A percentile compares a stretch with the other conserved stretches of the same genome.
Conservation (phyloP, 164 flowering plant genomes). For the Piper longum region DNA sequence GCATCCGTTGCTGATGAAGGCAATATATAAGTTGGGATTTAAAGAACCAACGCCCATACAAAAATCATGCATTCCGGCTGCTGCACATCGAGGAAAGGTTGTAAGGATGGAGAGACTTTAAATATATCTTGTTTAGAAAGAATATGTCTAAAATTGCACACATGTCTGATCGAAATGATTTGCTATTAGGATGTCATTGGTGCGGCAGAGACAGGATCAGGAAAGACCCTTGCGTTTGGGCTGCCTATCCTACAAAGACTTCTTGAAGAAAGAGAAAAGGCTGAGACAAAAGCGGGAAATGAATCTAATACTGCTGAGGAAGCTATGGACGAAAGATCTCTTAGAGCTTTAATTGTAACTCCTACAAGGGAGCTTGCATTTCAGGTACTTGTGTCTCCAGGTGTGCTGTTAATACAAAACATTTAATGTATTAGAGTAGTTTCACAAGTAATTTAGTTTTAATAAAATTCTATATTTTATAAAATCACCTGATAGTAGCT, state of each 20-base stretch:
- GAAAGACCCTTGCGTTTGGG: slow-evolving; percentile 97
- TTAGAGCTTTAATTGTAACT: slow-evolving; percentile 78
- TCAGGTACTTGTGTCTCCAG: slow-evolving; percentile 35
- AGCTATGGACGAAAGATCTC: slow-evolving; percentile 26
- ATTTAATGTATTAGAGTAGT: too few relatives aligned
- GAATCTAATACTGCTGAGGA: slow-evolving; percentile 29
- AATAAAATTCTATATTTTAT: too few relatives aligned
- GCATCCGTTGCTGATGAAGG: slow-evolving; percentile 69
- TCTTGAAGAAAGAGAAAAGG: slow-evolving; percentile 70
- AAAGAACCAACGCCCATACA: slow-evolving; percentile 97
- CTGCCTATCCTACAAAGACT: slow-evolving; percentile 86
- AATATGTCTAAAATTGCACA: neutral
- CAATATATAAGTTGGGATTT: slow-evolving; percentile 71
- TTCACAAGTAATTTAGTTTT: too few relatives aligned
- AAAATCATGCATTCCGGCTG: slow-evolving; percentile 83
- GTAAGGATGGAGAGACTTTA: neutral
- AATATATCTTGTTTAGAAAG: neutral
- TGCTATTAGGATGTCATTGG: slow-evolving; percentile 71
- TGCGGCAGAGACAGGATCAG: slow-evolving; percentile 98
- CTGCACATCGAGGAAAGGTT: slow-evolving; percentile 97
- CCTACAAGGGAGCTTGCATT: slow-evolving; percentile 97
- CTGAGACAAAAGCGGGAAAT: slow-evolving; percentile 16
- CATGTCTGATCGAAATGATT: neutral
- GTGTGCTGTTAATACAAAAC: too few relatives aligned
- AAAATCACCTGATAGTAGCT: too few relatives aligned